Evolutionary conservation across 1,284 basidiomycete genomes (phyloP), one percentile per base, ranked within the genome.

Genomic region (Trichosporon sp.): DNA sequence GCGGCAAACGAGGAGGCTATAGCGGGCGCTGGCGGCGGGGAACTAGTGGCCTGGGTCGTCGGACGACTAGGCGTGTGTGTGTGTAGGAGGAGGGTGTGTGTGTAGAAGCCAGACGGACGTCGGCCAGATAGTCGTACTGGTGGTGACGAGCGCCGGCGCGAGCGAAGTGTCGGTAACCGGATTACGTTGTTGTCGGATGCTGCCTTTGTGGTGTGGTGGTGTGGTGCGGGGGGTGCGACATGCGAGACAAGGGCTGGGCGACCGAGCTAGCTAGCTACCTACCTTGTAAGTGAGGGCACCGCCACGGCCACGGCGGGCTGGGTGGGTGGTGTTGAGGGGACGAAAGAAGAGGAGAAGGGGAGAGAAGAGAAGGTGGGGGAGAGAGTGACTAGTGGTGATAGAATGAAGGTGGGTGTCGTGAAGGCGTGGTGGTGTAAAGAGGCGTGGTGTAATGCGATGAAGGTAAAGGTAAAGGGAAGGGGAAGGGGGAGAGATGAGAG

Each of bases 351-450:
- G 46, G 16, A 14, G 46, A 52, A 14, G 46, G 10, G 14, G 25
- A 4, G 3, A 8, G 16, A 3, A 54, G 49, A 14, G 49, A 54
- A 27, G 49, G 49, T 54, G 31, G 49, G 49, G 49, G 49, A 54
- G 49, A 31, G 49, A 54, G 49, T 54, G 49, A 54, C 49, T 54
- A 29, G 13, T 54, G 27, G 49, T 54, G 49, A 13, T 19, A 3
- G 49, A 54, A 54, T 14, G 49, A 54, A 29, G 49, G 49, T 31
- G 49, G 49, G 49, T 54, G 49, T 54, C 49, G 49, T 54, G 49
- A 27, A 25, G 46, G 37, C 37, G 9, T 16, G 37, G 37, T 44
- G 34, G 34, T 14, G 34, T n/a, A n/a, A 37, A 13, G 37, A 27
- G 23, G 25, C 23, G 23, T 13, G 23, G 10, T 19, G 25, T 8